A percentile compares a stretch with the other conserved stretches of the same genome.
These are phyloP conservation scores for Stachybotrys elegans DNA, from an alignment of 2,329 filamentous ascomycete species.

Conservation along the genomic window DNA sequence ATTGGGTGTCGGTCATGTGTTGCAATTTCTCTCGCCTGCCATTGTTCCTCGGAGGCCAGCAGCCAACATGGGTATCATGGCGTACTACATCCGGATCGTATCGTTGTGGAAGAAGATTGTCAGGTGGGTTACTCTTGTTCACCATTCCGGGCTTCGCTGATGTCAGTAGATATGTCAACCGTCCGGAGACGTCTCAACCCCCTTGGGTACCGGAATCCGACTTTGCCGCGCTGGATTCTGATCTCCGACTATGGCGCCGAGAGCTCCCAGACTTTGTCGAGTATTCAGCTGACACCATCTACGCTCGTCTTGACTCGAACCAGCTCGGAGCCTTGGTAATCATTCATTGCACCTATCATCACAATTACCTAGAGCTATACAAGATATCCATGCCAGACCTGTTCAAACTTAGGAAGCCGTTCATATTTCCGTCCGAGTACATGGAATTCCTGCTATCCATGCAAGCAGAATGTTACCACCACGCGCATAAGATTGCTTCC, in stretches of 20 bases:
- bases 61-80: slow-evolving; percentile 39
- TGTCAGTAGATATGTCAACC: slow-evolving; percentile 32
- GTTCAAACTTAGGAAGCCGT: slow-evolving; percentile 36
- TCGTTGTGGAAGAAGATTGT: slow-evolving; percentile 35
- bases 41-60: slow-evolving; percentile 32
- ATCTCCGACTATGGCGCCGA: slow-evolving; percentile 33
- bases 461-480: slow-evolving; percentile 31
- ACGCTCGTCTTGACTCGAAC: slow-evolving; percentile 39
- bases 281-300: slow-evolving; percentile 38
- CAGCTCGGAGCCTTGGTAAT: slow-evolving; percentile 39
- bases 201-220: slow-evolving; percentile 39
- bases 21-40: slow-evolving; percentile 33
- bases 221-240: slow-evolving; percentile 34
- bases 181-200: slow-evolving; percentile 30
- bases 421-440: slow-evolving; percentile 33
- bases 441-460: slow-evolving; percentile 28
- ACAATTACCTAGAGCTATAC: slow-evolving; percentile 40
- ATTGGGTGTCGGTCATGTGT: slow-evolving; percentile 32
- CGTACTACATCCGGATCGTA: slow-evolving; percentile 36
- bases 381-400: slow-evolving; percentile 40
- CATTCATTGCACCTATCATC: slow-evolving; percentile 41
- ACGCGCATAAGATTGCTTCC: slow-evolving; percentile 31
- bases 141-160: slow-evolving; percentile 7
- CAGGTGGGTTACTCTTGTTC: slow-evolving; percentile 20
- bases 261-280: slow-evolving; percentile 38